Base-by-base conservation (phyloP, 352 stramenopile genomes). In the Saprolegnia parasitica region DNA sequence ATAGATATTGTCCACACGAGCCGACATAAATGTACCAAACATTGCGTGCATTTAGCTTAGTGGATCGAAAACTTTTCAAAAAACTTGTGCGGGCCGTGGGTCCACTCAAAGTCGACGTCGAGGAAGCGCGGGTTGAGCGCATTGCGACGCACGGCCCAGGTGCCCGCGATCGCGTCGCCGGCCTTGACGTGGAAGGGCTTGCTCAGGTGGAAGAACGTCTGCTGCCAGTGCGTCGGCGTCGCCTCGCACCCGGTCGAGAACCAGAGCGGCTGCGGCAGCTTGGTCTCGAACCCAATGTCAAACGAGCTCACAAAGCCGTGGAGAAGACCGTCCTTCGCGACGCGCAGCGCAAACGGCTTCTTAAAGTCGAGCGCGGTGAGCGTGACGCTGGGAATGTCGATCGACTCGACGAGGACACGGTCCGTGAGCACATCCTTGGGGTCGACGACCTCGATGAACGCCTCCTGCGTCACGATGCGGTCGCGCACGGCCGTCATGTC, bases 151-250 rank as follows among this genome's bases (percentile, higher is more conserved):
- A 92, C 83, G 71, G 77, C 86, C 80, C 96, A 94, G 66, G 88
- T 97, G 24, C 93, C 94, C 16, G 74, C 70, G 32, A 98, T 71
- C 46, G 66, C 45, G n/a, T 98, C 90, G 29, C 89, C 91, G 23
- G 79, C 73, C 46, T 76, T 74, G 15, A 96, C 86, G 0, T 67
- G 71, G 56, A 98, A 85, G 10, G 89, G 83, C 42, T 89, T 76
- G 39, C 83, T 78, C n/a, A 98, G 65, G 77, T 98, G 98, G 73
- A 99, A 98, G n/a, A 98, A 93, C 16, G 96, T 96, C 74, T 99
- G 97, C 76, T 99, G 98, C 97, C 97, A 99, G 78, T 99, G 97
- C 11, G 97, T 99, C 64, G 98, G 97, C 21, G 84, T 89, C 55
- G 79, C 88, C 68, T 93, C 82, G 16, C 77, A 77, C 46, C 86